Base-by-base conservation (phyloP, 306 rosid species). In the Begonia masoniana region DNA sequence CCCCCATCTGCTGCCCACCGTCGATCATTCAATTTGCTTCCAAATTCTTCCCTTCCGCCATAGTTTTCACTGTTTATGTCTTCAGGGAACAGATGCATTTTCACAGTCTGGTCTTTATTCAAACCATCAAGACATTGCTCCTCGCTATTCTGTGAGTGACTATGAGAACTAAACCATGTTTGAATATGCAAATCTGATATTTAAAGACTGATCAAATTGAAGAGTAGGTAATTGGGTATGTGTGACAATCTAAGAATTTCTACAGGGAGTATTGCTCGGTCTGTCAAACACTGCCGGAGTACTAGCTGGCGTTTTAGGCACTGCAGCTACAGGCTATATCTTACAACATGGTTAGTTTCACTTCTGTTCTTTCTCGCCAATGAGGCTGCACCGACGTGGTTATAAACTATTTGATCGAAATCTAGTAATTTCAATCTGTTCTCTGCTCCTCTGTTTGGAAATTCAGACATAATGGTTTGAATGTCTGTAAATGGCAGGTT, bases 221-320 rank as follows among this genome's bases (percentile, higher is more conserved):
- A 12, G 50, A 46, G 50, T 12, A 31, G 39, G 39, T 31, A 31
- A 31, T 31, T 31, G 39, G 39, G 39, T 31, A 31, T 31, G 8
- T 7, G 9, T 31, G 39, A 31, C 9, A 7, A 31, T 31, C 39
- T 31, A 31, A 31, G 39, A 31, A 13, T 55, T n/a, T 45, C 5
- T 45, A 45, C 53, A 85, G 99, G 96, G 99, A 13, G 78, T 91
- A 59, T 70, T 91, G 62, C 99, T 91, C 57, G 99, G 99, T 69
- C 70, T 91, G 64, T 91, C 99, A 23, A 91, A 91, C 58, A 86
- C 96, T 21, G 99, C 99, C 23, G 99, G 99, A 60, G 97, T 91
- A 61, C 73, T 91, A 13, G 99, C 99, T n/a, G 99, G 96, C 14
- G 99, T 91, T n/a, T 70, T 91, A n/a, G 99, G 99, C 65, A 91